phyloP scores from a whole-genome alignment of 1,139 yeast species.

The Spencermartinsiella ligniputridi region DNA sequence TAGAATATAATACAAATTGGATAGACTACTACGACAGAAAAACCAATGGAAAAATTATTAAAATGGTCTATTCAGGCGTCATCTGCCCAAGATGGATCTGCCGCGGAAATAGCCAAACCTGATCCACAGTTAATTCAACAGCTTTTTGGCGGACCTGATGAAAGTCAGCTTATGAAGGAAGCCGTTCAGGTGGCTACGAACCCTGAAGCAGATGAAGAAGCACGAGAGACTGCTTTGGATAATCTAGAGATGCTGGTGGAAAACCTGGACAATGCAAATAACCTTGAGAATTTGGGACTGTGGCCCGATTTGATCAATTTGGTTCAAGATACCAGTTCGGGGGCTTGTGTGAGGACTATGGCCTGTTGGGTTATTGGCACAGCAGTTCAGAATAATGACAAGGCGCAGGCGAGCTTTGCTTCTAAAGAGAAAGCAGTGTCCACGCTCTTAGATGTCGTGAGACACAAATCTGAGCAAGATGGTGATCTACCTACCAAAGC shows the following conservation, averaged over 20 bases:
- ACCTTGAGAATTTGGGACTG: conserved; percentile 72
- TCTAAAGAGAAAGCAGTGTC: conserved; percentile 24
- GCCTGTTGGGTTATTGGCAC: conserved; percentile 81
- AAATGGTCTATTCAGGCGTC: conserved; percentile 76
- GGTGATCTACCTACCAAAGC: conserved; percentile 51
- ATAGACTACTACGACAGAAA: conserved; percentile 6
- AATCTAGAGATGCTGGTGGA: conserved; percentile 93
- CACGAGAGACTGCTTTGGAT: conserved; percentile 74
- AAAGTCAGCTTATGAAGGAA: conserved; percentile 63
- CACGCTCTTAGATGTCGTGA: conserved; percentile 22
- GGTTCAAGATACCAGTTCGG: conserved; percentile 42
- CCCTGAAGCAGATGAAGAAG: conserved; percentile 55
- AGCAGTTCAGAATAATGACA: conserved; percentile 84
- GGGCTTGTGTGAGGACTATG: conserved; percentile 44
- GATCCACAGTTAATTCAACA: conserved; percentile 76
- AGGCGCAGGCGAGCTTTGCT: conserved; percentile 26
- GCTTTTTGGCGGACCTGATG: conserved; percentile 51
- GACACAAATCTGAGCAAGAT: conserved; percentile 22
- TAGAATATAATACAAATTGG: too few relatives aligned
- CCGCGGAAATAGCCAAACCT: conserved; percentile 23
- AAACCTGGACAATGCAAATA: conserved; percentile 91
- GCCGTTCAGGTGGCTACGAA: conserved; percentile 63
- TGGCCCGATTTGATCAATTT: conserved; percentile 68
- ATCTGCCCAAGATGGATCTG: conserved; percentile 16
- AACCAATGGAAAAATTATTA: conserved; percentile 82